Evolutionary conservation across 1,284 basidiomycete genomes (phyloP).

Genomic region (Cryptococcus maquisensis): DNA sequence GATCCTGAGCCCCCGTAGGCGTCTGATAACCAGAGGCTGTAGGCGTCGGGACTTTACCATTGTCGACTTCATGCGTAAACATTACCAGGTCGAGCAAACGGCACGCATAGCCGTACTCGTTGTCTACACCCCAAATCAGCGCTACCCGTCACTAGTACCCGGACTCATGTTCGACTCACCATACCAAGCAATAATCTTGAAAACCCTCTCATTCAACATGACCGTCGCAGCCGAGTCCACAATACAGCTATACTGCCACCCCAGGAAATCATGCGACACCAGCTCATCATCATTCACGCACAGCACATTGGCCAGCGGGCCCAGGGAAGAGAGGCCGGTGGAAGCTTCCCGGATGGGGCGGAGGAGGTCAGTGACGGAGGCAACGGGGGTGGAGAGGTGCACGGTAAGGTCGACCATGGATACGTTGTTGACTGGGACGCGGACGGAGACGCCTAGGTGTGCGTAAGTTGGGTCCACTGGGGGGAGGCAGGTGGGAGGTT

Average conservation of each 20-base stretch:
- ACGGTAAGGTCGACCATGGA: conserved; percentile 51
- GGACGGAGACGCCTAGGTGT: conserved; percentile 48
- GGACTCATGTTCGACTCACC: conserved; percentile 9
- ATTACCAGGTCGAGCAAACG: not conserved
- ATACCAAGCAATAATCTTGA: conserved; percentile 49
- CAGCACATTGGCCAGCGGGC: conserved; percentile 31
- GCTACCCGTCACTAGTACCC: not conserved
- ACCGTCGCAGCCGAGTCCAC: conserved; percentile 46
- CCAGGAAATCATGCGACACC: conserved; percentile 48
- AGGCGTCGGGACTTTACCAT: not conserved
- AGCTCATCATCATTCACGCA: conserved; percentile 48
- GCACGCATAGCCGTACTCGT: not conserved
- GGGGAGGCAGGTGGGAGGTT: not conserved
- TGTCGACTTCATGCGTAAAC: not conserved
- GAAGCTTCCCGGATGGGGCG: conserved; percentile 42
- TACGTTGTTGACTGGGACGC: conserved; percentile 50
- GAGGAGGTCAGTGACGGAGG: conserved; percentile 44
- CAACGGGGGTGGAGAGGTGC: conserved; percentile 36
- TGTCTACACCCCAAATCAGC: not conserved
- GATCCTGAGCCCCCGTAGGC: not conserved
- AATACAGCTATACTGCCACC: conserved; percentile 35
- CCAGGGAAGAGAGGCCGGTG: conserved; percentile 6
- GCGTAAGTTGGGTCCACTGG: too few species aligned
- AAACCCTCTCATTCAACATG: conserved; percentile 41
- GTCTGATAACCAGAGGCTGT: not conserved